Conservation (phyloP, 257 asterid species). For the Salvia hispanica region DNA sequence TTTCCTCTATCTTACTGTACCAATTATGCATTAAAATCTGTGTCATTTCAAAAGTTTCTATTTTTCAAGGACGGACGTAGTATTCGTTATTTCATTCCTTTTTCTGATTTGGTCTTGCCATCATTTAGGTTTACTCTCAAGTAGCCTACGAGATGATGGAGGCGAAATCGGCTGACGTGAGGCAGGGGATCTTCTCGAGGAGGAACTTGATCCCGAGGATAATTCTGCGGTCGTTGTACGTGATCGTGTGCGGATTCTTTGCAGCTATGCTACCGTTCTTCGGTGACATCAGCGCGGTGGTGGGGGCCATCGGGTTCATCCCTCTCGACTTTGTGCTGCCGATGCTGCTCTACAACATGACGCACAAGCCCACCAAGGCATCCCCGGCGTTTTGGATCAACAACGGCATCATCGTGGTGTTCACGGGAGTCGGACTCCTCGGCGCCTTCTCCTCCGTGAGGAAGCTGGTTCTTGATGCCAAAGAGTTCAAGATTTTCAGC, state of each 20-base stretch:
- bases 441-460: constrained; percentile 83
- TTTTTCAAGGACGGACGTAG: too few relatives aligned
- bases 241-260: constrained; percentile 67
- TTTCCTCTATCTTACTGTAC: too few relatives aligned
- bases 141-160: constrained; percentile 91
- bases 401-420: constrained; percentile 57
- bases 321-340: constrained; percentile 94
- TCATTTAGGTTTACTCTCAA: constrained; percentile 77
- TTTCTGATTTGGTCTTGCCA: background rate
- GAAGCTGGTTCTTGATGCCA: constrained; percentile 77
- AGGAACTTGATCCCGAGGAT: constrained; percentile 79
- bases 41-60: too few relatives aligned
- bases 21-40: too few relatives aligned
- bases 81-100: too few relatives aligned
- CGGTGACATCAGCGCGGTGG: constrained; percentile 89
- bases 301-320: constrained; percentile 93
- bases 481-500: constrained; percentile 74
- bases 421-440: constrained; percentile 72
- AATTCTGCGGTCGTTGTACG: constrained; percentile 64
- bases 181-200: constrained; percentile 62
- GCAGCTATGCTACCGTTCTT: constrained; percentile 98
- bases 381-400: constrained; percentile 69
- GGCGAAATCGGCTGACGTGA: constrained; percentile 79
- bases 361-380: constrained; percentile 57
- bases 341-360: constrained; percentile 92